Conservation (phyloP, 305 asterid species). For the Andrographis paniculata region DNA sequence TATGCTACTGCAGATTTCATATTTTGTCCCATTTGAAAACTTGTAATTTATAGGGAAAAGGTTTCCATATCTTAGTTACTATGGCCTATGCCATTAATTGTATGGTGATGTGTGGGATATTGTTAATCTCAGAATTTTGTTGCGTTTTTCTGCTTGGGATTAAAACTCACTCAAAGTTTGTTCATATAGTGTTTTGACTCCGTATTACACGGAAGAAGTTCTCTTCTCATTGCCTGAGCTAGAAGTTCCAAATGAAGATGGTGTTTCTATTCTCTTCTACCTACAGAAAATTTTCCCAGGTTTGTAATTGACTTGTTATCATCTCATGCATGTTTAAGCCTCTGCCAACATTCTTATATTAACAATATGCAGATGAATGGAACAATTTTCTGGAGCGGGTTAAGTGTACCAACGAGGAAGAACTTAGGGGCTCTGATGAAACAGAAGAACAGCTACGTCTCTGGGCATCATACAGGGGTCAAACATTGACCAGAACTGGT, state of each 20-base stretch:
- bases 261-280: conserved; percentile 94
- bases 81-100: too few relatives aligned
- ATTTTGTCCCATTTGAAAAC: too few relatives aligned
- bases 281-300: conserved; percentile 98
- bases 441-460: conserved; percentile 85
- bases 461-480: conserved; percentile 99
- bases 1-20: too few relatives aligned
- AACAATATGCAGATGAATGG: conserved; percentile 75
- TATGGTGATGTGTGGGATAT: too few relatives aligned
- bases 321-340: too few relatives aligned
- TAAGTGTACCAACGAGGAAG: conserved; percentile 58
- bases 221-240: conserved; percentile 89
- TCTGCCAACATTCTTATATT: conserved; percentile 20
- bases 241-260: conserved; percentile 93
- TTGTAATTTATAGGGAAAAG: too few relatives aligned
- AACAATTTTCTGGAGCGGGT: conserved; percentile 93
- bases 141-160: too few relatives aligned
- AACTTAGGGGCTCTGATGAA: conserved; percentile 70
- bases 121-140: too few relatives aligned
- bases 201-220: conserved; percentile 93
- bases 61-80: too few relatives aligned
- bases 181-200: conserved; percentile 72
- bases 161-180: conserved; percentile 9
- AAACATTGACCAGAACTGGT: conserved; percentile 97
- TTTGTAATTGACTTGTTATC: conserved; percentile 22